These are phyloP conservation scores for Neoconidiobolus thromboides DNA, from an alignment of 371 early-diverging fungal species.

Conservation along the genomic window DNA sequence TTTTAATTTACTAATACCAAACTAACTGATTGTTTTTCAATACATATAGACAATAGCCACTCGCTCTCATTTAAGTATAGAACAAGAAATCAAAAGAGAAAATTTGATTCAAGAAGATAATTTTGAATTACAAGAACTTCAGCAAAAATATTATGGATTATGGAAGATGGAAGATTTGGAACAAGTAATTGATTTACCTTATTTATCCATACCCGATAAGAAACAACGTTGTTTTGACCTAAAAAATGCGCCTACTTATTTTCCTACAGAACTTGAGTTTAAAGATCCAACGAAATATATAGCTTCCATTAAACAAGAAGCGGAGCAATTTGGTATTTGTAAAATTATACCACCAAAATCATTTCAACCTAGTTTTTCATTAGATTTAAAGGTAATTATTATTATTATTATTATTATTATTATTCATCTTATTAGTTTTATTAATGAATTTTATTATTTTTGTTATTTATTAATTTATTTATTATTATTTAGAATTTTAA, in stretches of 20 bases:
- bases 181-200: background rate
- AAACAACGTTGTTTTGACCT: slow-evolving; percentile 37
- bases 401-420: background rate
- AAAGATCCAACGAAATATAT: slow-evolving; percentile 71
- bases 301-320: slow-evolving; percentile 55
- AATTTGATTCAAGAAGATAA: no score
- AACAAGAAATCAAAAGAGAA: no score
- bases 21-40: no score
- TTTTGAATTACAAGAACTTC: no score
- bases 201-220: slow-evolving; percentile 2
- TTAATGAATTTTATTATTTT: no score
- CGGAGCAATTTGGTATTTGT: slow-evolving; percentile 66
- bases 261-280: slow-evolving; percentile 76
- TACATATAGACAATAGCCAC: no score
- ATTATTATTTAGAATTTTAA: slow-evolving; percentile 44
- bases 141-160: no score
- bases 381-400: slow-evolving; percentile 58
- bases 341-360: slow-evolving; percentile 82
- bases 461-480: no score
- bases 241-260: slow-evolving; percentile 54
- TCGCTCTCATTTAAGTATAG: no score
- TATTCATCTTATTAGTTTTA: no score
- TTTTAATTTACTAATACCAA: no score
- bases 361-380: slow-evolving; percentile 65
- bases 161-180: background rate